Percentiles rank a stretch among this genome's conserved stretches.
Conservation (phyloP, 2,329 filamentous ascomycete genomes). For the Venturia oleaginea region DNA sequence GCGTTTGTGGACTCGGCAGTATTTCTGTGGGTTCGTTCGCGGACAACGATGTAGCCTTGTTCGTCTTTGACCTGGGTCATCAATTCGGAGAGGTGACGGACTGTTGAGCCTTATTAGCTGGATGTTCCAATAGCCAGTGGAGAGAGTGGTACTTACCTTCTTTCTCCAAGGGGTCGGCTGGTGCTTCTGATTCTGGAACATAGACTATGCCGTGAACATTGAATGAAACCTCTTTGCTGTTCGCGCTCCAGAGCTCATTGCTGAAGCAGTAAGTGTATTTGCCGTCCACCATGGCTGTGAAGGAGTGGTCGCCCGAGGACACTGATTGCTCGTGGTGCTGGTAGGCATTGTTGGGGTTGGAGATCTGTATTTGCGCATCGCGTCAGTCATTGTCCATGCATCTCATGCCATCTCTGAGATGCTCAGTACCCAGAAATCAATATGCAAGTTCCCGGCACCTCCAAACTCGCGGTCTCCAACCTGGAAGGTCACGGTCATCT, state of each 20-base stretch:
- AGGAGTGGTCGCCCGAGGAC: constrained; percentile 88
- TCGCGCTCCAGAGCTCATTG: constrained; percentile 95
- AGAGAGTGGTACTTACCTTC: constrained; percentile 54
- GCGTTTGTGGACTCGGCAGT: constrained; percentile 97
- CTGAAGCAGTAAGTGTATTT: constrained; percentile 97
- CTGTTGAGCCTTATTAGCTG: constrained; percentile 35
- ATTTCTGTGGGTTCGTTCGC: constrained; percentile 94
- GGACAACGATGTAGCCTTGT: constrained; percentile 90
- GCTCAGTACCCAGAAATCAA: constrained; percentile 87
- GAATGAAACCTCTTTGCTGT: constrained; percentile 97
- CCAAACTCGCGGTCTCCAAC: constrained; percentile 96
- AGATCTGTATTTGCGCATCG: constrained; percentile 46
- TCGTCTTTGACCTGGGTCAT: constrained; percentile 93
- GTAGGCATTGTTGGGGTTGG: constrained; percentile 66
- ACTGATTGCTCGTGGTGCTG: constrained; percentile 72
- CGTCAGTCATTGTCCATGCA: background rate
- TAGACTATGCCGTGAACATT: constrained; percentile 99
- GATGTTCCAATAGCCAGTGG: background rate
- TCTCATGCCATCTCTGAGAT: background rate
- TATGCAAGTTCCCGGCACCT: constrained; percentile 84
- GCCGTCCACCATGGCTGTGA: constrained; percentile 75
- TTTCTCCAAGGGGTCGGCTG: constrained; percentile 78
- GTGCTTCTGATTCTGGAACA: constrained; percentile 76
- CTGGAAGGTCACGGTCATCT: constrained; percentile 98
- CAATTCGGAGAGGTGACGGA: constrained; percentile 74